Evolutionary conservation across 2,329 filamentous ascomycete genomes (phyloP).

Genomic region (Trichoderma sp.): DNA sequence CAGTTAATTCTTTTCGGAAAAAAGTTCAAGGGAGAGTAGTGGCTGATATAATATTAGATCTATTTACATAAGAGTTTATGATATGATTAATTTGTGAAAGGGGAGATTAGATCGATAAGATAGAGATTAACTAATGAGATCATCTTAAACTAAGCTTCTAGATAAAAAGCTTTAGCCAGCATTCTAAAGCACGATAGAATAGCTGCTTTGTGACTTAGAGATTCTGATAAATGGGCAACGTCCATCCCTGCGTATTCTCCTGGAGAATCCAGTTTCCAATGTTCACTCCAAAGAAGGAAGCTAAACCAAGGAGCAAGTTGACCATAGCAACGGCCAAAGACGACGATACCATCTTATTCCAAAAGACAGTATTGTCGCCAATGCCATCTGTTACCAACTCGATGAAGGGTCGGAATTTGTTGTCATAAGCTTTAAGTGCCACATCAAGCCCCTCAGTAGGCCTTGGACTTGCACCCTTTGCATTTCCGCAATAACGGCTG

Average conservation of each 20-base stretch:
- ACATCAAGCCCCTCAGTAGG: constrained; percentile 35
- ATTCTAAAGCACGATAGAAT: neutral
- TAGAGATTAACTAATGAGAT: neutral
- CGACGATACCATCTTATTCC: neutral
- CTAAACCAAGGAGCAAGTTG: neutral
- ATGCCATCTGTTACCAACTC: neutral
- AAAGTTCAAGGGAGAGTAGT: constrained; percentile 1
- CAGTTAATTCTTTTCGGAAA: neutral
- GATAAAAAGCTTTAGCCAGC: neutral
- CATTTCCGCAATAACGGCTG: constrained; percentile 2
- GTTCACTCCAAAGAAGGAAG: neutral
- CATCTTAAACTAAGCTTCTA: neutral
- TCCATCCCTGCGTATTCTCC: constrained; percentile 9
- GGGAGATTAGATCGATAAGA: neutral
- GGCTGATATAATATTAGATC: neutral
- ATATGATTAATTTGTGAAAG: neutral
- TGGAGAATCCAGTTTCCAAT: neutral
- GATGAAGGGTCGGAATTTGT: constrained; percentile 46
- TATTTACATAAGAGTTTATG: neutral
- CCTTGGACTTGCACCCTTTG: neutral
- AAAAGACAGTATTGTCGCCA: neutral
- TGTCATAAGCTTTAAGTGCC: constrained; percentile 47
- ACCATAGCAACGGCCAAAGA: neutral
- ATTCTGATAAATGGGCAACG: neutral
- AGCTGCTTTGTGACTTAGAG: neutral